Evolutionary conservation across 495 filamentous ascomycete genomes (phyloP).

Genomic region (Astrocystis sublimbata): DNA sequence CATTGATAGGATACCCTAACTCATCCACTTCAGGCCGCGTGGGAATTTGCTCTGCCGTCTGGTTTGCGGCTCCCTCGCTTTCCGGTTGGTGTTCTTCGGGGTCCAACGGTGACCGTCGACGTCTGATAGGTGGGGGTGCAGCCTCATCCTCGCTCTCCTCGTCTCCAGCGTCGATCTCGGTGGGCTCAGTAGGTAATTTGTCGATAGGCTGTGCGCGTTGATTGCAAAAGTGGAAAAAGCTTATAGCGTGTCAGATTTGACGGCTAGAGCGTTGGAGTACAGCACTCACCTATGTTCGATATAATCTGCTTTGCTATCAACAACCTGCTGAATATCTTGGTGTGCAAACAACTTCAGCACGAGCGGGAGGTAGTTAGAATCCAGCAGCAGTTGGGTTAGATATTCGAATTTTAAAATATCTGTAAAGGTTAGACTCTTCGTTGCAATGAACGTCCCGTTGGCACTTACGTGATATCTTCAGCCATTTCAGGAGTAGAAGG

Average conservation of each 20-base stretch:
- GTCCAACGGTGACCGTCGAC: constrained; percentile 50
- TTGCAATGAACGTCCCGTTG: not conserved
- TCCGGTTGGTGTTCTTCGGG: constrained; percentile 26
- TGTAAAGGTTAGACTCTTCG: constrained; percentile 42
- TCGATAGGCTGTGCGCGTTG: constrained; percentile 38
- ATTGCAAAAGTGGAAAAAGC: constrained; percentile 89
- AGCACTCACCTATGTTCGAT: constrained; percentile 72
- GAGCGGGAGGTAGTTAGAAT: constrained; percentile 90
- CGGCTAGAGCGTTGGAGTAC: not conserved
- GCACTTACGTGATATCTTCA: constrained; percentile 85
- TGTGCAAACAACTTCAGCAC: constrained; percentile 90
- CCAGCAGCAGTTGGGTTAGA: constrained; percentile 85
- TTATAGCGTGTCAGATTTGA: constrained; percentile 37
- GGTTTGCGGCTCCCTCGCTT: constrained; percentile 30
- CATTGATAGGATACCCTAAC: constrained; percentile 70
- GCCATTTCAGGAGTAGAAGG: constrained; percentile 89
- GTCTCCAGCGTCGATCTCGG: constrained; percentile 28
- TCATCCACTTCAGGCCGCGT: constrained; percentile 82
- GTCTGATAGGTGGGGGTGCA: constrained; percentile 76
- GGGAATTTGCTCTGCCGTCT: constrained; percentile 23
- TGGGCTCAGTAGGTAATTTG: constrained; percentile 22
- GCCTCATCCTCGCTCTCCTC: constrained; percentile 67
- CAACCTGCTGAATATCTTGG: constrained; percentile 84
- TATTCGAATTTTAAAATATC: constrained; percentile 97
- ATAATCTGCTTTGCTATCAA: constrained; percentile 82